Evolutionary conservation across 192 early-diverging fungal species (phyloP).

Genomic region (Funneliformis mosseae): DNA sequence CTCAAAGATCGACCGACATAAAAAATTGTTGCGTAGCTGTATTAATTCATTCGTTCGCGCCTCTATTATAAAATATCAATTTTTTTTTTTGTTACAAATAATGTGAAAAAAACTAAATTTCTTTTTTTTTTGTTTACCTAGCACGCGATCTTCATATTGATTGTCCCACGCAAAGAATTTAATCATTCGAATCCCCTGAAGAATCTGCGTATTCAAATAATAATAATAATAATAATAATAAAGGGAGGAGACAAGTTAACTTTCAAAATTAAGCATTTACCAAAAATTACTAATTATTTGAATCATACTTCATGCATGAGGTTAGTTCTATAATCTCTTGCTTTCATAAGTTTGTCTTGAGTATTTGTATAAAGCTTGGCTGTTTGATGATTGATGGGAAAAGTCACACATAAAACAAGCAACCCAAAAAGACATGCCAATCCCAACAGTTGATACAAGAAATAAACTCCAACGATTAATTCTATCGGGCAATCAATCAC

Average conservation of each 20-base stretch:
- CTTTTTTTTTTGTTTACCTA: constrained; percentile 41
- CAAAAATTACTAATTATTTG: no score
- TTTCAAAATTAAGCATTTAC: no score
- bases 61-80: constrained; percentile 19
- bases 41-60: constrained; percentile 44
- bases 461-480: constrained; percentile 63
- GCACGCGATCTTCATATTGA: constrained; percentile 59
- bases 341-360: constrained; percentile 63
- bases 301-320: constrained; percentile 64
- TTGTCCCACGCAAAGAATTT: constrained; percentile 90
- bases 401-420: constrained; percentile 42
- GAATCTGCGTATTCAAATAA: constrained; percentile 32
- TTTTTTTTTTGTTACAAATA: no score
- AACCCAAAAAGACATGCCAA: constrained; percentile 38
- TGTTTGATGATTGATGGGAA: constrained; percentile 39
- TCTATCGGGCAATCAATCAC: constrained; percentile 63
- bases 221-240: constrained; percentile 22
- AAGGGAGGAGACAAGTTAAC: no score
- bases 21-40: constrained; percentile 37
- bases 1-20: constrained; percentile 35
- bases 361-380: constrained; percentile 39
- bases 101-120: no score
- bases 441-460: constrained; percentile 81
- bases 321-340: constrained; percentile 66
- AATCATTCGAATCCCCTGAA: constrained; percentile 90